Conservation (phyloP, 768 basidiomycete species). For the Auricularia cornea region DNA sequence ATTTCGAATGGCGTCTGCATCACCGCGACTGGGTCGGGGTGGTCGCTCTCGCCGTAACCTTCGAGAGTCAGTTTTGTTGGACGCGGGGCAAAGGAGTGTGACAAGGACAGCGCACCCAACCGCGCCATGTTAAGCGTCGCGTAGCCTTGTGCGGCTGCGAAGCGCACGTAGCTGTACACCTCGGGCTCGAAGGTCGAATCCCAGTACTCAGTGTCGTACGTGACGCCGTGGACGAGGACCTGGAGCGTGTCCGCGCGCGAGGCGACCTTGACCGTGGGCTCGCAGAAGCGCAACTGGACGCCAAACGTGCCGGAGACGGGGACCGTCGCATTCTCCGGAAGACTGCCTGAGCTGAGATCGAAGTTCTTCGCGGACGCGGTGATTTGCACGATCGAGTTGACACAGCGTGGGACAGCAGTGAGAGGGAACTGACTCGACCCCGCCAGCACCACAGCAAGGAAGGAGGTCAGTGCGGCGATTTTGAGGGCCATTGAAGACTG, state of each 20-base stretch:
- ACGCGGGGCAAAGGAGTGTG: background rate
- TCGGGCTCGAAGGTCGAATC: background rate
- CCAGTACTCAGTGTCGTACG: background rate
- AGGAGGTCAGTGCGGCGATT: no score
- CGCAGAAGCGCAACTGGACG: background rate
- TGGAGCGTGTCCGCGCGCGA: background rate
- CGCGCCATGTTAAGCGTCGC: conserved; percentile 14
- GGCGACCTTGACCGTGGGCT: background rate
- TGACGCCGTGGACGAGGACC: background rate
- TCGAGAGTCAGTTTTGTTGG: background rate
- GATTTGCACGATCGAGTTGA: background rate
- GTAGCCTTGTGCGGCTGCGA: conserved; percentile 10
- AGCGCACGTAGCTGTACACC: conserved; percentile 11
- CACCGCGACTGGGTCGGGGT: background rate
- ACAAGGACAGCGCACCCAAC: conserved; percentile 6
- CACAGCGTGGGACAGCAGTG: no score
- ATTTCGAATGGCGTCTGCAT: background rate
- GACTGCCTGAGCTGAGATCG: background rate
- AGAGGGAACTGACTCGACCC: no score
- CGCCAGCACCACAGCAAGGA: no score
- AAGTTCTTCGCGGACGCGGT: background rate
- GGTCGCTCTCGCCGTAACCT: background rate
- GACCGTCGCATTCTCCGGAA: background rate
- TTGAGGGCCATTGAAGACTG: no score
- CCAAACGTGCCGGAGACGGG: background rate